A percentile compares a stretch with the other conserved stretches of the same genome.
These are phyloP conservation scores for Nyctanthes arbortristis DNA, from an alignment of 257 asterid species.

Conservation along the genomic window DNA sequence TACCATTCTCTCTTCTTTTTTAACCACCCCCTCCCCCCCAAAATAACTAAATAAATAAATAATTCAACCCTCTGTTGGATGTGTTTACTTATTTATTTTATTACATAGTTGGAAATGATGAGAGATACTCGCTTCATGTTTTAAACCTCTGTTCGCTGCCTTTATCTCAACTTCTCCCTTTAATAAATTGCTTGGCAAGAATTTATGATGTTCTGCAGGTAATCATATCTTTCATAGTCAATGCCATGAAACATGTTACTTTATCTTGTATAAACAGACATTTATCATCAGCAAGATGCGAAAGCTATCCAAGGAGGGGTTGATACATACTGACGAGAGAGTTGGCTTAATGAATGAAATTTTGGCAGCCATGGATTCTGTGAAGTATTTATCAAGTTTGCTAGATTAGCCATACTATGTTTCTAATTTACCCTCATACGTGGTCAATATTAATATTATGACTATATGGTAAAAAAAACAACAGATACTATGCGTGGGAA, in stretches of 20 bases:
- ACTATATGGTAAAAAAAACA: conserved; percentile 19
- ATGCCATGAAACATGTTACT: conserved; percentile 11
- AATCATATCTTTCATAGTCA: neutral
- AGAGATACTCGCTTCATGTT: neutral
- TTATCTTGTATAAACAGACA: conserved; percentile 55
- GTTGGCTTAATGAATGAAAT: conserved; percentile 85
- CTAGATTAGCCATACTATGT: neutral
- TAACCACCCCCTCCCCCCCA: neutral
- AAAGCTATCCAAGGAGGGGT: conserved; percentile 72
- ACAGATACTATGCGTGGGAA: conserved; percentile 90
- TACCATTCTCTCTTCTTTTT: neutral
- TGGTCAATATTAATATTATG: conserved; percentile 9
- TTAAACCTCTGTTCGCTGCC: neutral
- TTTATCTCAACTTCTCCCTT: neutral
- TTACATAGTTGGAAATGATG: neutral
- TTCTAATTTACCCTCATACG: neutral
- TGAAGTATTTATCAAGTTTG: conserved; percentile 53
- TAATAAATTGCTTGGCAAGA: neutral
- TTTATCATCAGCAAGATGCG: conserved; percentile 72
- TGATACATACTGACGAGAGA: conserved; percentile 75
- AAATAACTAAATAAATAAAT: too few species aligned
- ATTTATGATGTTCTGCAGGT: neutral
- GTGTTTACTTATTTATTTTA: neutral
- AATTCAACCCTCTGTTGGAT: too few species aligned
- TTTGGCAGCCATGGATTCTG: conserved; percentile 86